These are phyloP conservation scores for Cytospora schulzeri DNA, from an alignment of 2,329 filamentous ascomycete species.

Conservation along the genomic window DNA sequence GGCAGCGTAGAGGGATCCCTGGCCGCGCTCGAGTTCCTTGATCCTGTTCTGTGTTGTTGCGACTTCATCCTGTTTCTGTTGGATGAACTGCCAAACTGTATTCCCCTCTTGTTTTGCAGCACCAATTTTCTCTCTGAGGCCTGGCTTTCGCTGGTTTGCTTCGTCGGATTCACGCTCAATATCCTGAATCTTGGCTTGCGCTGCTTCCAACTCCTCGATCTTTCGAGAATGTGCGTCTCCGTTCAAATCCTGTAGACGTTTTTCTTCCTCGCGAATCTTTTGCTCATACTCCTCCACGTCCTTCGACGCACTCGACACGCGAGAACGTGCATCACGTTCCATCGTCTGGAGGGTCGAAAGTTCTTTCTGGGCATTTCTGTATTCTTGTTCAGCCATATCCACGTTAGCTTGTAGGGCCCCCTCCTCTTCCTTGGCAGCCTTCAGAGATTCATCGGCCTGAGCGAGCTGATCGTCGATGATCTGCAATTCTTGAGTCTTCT, in stretches of 20 bases:
- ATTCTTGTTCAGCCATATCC: conserved; percentile 52
- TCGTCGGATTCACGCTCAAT: conserved; percentile 42
- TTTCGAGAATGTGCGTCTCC: conserved; percentile 70
- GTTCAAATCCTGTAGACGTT: conserved; percentile 66
- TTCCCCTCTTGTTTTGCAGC: conserved; percentile 37
- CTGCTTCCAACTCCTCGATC: conserved; percentile 59
- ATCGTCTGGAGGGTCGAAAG: conserved; percentile 61
- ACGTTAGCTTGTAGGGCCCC: conserved; percentile 49
- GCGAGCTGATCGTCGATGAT: conserved; percentile 48
- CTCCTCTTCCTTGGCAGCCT: conserved; percentile 51
- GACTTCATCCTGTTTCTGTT: conserved; percentile 57
- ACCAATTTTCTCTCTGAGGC: conserved; percentile 38
- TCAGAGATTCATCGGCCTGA: conserved; percentile 48
- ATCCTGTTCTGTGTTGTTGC: conserved; percentile 53
- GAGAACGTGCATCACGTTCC: conserved; percentile 65
- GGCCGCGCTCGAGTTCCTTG: conserved; percentile 54
- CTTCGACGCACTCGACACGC: conserved; percentile 55
- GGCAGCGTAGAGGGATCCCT: conserved; percentile 61
- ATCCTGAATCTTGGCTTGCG: conserved; percentile 51
- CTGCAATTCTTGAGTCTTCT: conserved; percentile 46
- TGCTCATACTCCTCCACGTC: conserved; percentile 48
- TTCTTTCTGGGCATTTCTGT: conserved; percentile 55
- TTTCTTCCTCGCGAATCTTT: conserved; percentile 58
- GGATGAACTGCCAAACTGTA: conserved; percentile 38
- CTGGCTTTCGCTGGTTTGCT: conserved; percentile 36